A percentile compares a stretch with the other conserved stretches of the same genome.
Conservation (phyloP, 768 basidiomycete genomes). For the Mycena capillaripes region DNA sequence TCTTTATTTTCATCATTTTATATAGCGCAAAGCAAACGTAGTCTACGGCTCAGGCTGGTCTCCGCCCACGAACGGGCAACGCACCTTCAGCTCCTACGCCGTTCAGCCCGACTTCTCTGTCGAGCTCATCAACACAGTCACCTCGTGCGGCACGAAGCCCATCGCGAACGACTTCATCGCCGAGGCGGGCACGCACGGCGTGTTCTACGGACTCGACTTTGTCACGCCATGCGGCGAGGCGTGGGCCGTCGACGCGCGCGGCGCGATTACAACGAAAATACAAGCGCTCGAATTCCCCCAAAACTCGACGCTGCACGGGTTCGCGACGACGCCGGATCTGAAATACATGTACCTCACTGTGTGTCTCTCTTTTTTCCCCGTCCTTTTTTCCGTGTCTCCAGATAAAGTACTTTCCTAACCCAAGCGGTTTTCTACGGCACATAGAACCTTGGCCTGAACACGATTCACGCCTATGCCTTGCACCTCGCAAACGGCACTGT, state of each 20-base stretch:
- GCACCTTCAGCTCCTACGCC: conserved; percentile 37
- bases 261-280: conserved; percentile 29
- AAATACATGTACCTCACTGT: conserved; percentile 40
- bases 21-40: conserved; percentile 32
- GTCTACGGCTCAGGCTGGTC: conserved; percentile 42
- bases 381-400: neutral
- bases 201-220: conserved; percentile 39
- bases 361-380: neutral
- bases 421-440: neutral
- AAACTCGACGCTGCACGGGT: conserved; percentile 39
- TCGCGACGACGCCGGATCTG: conserved; percentile 37
- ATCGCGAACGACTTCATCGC: conserved; percentile 40
- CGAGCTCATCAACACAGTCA: conserved; percentile 35
- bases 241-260: conserved; percentile 35
- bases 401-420: too few species aligned
- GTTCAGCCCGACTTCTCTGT: conserved; percentile 37
- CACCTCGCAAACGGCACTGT: conserved; percentile 30
- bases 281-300: conserved; percentile 32
- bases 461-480: conserved; percentile 33
- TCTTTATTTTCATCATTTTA: neutral
- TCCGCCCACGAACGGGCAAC: conserved; percentile 27
- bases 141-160: conserved; percentile 41
- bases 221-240: conserved; percentile 39
- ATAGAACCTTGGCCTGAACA: conserved; percentile 39
- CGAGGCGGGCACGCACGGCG: conserved; percentile 28